phyloP scores from a whole-genome alignment of 1,139 yeast genomes.

The Nematodospora anomalae region DNA sequence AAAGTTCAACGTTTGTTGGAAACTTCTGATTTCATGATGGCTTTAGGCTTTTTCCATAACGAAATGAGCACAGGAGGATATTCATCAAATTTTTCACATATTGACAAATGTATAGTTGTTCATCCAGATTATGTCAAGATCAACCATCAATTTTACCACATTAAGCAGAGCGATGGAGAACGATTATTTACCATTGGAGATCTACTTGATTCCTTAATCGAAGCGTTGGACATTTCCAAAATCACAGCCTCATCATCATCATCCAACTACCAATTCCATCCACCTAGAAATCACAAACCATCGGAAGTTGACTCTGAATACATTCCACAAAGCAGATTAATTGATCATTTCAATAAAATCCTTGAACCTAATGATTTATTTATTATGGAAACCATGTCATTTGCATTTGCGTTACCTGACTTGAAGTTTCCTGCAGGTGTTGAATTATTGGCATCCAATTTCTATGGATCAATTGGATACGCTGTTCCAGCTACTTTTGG shows the following conservation, averaged over 20 bases:
- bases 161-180: slow-evolving; percentile 23
- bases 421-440: slow-evolving; percentile 54
- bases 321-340: slow-evolving; percentile 27
- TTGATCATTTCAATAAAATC: slow-evolving; percentile 32
- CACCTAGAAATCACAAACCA: slow-evolving; percentile 8
- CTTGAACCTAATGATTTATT: slow-evolving; percentile 63
- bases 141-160: slow-evolving; percentile 23
- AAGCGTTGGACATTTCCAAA: slow-evolving; percentile 8
- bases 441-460: slow-evolving; percentile 60
- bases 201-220: slow-evolving; percentile 18
- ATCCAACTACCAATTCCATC: slow-evolving; percentile 3
- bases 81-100: slow-evolving; percentile 21
- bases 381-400: slow-evolving; percentile 76
- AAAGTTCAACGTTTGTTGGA: slow-evolving; percentile 30
- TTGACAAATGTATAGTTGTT: slow-evolving; percentile 27
- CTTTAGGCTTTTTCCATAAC: slow-evolving; percentile 51
- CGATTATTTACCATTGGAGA: slow-evolving; percentile 25
- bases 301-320: slow-evolving; percentile 20
- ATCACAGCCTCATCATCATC: slow-evolving; percentile 6
- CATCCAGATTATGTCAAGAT: slow-evolving; percentile 38
- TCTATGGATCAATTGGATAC: slow-evolving; percentile 82
- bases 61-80: slow-evolving; percentile 57
- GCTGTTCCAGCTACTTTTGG: slow-evolving; percentile 86
- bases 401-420: slow-evolving; percentile 70
- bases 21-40: slow-evolving; percentile 48